phyloP scores from a whole-genome alignment of 2,329 filamentous ascomycete species.

The Dactylellina haptotyla region DNA sequence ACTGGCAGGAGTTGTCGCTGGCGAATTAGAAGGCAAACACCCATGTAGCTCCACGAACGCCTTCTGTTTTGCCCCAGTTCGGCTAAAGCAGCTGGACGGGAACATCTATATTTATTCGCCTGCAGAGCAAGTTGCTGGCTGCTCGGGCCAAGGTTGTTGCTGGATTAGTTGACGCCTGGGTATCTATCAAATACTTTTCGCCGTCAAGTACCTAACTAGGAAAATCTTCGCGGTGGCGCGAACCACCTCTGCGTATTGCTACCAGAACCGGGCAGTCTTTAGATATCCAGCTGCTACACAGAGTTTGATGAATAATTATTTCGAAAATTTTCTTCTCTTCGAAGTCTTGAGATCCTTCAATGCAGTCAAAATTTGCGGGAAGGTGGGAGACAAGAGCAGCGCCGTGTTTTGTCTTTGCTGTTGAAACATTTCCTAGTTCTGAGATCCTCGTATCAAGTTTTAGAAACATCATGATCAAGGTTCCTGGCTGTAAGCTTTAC shows the following conservation, averaged over 20 bases:
- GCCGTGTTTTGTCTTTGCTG: slow-evolving; percentile 2
- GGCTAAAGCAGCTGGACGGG: slow-evolving; percentile 54
- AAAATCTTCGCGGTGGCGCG: slow-evolving; percentile 51
- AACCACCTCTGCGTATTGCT: slow-evolving; percentile 47
- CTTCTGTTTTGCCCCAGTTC: slow-evolving; percentile 54
- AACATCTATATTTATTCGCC: slow-evolving; percentile 54
- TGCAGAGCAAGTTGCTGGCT: slow-evolving; percentile 39
- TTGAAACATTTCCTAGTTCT: slow-evolving; percentile 38
- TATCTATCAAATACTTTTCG: slow-evolving; percentile 50
- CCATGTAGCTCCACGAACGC: slow-evolving; percentile 49
- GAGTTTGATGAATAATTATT: not conserved
- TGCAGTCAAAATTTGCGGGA: slow-evolving; percentile 25
- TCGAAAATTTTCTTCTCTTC: not conserved
- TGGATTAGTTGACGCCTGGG: slow-evolving; percentile 20
- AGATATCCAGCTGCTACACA: slow-evolving; percentile 9
- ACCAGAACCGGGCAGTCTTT: slow-evolving; percentile 42
- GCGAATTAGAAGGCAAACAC: slow-evolving; percentile 40
- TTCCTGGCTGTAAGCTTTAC: slow-evolving; percentile 22
- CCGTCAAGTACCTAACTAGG: slow-evolving; percentile 44
- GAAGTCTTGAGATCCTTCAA: slow-evolving; percentile 1
- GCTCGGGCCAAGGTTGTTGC: slow-evolving; percentile 15
- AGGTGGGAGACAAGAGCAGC: slow-evolving; percentile 7
- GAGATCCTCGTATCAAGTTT: slow-evolving; percentile 13
- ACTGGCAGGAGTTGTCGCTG: slow-evolving; percentile 35
- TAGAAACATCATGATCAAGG: slow-evolving; percentile 21